Evolutionary conservation across 73 alveolate genomes (phyloP), one percentile per base, ranked within the genome.

Genomic region (Paramecium biaurelia): DNA sequence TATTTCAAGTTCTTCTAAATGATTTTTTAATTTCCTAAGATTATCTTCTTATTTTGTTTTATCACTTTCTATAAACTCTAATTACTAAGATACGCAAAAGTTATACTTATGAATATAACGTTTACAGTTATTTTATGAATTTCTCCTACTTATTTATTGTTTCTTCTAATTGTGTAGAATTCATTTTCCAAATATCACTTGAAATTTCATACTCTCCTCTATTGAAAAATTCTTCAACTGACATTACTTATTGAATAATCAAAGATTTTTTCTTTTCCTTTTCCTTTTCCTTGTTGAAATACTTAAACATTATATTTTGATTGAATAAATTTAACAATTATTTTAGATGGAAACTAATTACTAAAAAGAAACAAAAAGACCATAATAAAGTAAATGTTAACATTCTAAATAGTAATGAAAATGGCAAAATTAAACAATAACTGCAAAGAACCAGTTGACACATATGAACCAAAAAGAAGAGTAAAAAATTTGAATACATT

Each of bases 101-200:
- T 63, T 23, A 63, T 63, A 63, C 84, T 32, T 63, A 63, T 30
- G 21, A 63, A 63, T 63, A 63, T 63, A 26, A 63, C 2, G 49
- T 26, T 32, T 63, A 63, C 7, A 63, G 14, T 26, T 63, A 49
- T 15, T 63, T 63, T 23, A 63, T 63, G 45, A 26, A 63, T 63
- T 63, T 63, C 47, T 63, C 84, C 26, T 63, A 63, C 45, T 63
- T 63, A 63, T 63, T 63, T 30, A 63, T 63, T 63, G 84, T 63
- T 24, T 63, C 84, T 26, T 63, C 84, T 9, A 63, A 32, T 14
- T 63, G 11, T 3, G 84, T 30, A 30, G 84, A 26, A 26, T 32
- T 63, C 84, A 63, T 63, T 63, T 63, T 63, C 84, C 84, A 63
- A 63, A 63, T 30, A 23, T 63, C 47, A 26, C 24, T 21, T 12